Percentiles rank a stretch among this genome's conserved stretches.
phyloP scores from a whole-genome alignment of 768 basidiomycete genomes.

The Antrodiella citrinella region DNA sequence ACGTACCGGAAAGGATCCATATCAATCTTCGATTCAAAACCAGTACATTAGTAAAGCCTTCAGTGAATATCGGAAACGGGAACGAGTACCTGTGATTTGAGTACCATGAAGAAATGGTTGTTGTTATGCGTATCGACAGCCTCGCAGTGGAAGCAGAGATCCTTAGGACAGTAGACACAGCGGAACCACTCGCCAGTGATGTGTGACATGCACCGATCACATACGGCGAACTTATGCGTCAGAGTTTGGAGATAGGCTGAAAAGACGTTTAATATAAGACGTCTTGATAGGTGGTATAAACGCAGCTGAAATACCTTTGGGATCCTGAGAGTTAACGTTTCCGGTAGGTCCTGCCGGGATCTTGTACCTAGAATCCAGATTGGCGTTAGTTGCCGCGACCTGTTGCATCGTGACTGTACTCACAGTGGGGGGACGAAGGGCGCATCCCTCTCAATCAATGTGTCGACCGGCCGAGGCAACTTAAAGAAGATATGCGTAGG shows the following conservation, averaged over 20 bases:
- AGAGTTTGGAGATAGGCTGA: constrained; percentile 58
- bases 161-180: constrained; percentile 81
- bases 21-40: constrained; percentile 47
- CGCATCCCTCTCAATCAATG: constrained; percentile 41
- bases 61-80: neutral
- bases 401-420: too few relatives aligned
- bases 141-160: constrained; percentile 84
- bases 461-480: constrained; percentile 69
- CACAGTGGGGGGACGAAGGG: constrained; percentile 68
- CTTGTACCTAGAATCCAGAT: constrained; percentile 60
- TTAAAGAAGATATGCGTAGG: constrained; percentile 86
- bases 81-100: constrained; percentile 57
- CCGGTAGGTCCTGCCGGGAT: constrained; percentile 49
- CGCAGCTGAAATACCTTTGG: constrained; percentile 45
- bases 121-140: constrained; percentile 73
- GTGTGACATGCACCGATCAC: constrained; percentile 77
- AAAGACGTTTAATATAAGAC: too few relatives aligned
- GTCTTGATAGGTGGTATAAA: too few relatives aligned
- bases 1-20: constrained; percentile 66
- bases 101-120: constrained; percentile 78
- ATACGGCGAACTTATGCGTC: constrained; percentile 60
- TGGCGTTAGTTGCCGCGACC: too few relatives aligned
- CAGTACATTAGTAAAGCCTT: constrained; percentile 6
- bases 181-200: constrained; percentile 89
- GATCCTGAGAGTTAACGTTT: constrained; percentile 34